These are phyloP conservation scores for Pseudovirgaria hyperparasitica DNA, from an alignment of 2,329 filamentous ascomycete genomes.

Conservation along the genomic window DNA sequence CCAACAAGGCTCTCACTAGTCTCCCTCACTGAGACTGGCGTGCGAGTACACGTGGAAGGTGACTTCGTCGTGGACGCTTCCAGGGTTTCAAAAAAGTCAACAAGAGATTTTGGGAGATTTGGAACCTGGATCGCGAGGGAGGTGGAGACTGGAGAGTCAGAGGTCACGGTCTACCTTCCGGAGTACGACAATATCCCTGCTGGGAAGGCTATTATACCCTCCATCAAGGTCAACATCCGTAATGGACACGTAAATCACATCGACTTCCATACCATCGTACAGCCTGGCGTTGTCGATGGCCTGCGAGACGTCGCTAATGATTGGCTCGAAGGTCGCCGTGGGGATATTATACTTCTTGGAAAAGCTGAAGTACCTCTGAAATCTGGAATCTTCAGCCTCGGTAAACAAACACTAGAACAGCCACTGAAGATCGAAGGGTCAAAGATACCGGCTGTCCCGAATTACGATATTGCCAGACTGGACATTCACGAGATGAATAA, in stretches of 20 bases:
- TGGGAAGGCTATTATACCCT: constrained; percentile 64
- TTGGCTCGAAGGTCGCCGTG: constrained; percentile 70
- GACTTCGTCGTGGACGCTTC: constrained; percentile 70
- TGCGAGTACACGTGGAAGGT: constrained; percentile 68
- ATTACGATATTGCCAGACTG: constrained; percentile 70
- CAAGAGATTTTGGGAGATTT: constrained; percentile 63
- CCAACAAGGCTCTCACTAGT: constrained; percentile 77
- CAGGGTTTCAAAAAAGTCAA: constrained; percentile 56
- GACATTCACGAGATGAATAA: constrained; percentile 60
- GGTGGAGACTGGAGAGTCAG: constrained; percentile 60
- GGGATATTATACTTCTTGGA: constrained; percentile 57
- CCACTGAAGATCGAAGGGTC: constrained; percentile 74
- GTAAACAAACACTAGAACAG: constrained; percentile 63
- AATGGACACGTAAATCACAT: constrained; percentile 67
- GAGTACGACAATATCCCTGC: constrained; percentile 68
- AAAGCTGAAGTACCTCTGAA: constrained; percentile 61
- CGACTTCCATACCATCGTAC: constrained; percentile 66
- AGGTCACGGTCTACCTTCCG: constrained; percentile 66
- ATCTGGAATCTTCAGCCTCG: constrained; percentile 67
- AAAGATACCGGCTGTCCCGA: constrained; percentile 64
- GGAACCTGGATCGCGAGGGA: constrained; percentile 70
- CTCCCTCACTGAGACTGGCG: constrained; percentile 66
- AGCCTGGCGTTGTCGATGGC: constrained; percentile 62
- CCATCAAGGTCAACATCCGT: constrained; percentile 60
- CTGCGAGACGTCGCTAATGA: constrained; percentile 74